Conservation (phyloP, 2,329 filamentous ascomycete species). For the Fusarium sp. region DNA sequence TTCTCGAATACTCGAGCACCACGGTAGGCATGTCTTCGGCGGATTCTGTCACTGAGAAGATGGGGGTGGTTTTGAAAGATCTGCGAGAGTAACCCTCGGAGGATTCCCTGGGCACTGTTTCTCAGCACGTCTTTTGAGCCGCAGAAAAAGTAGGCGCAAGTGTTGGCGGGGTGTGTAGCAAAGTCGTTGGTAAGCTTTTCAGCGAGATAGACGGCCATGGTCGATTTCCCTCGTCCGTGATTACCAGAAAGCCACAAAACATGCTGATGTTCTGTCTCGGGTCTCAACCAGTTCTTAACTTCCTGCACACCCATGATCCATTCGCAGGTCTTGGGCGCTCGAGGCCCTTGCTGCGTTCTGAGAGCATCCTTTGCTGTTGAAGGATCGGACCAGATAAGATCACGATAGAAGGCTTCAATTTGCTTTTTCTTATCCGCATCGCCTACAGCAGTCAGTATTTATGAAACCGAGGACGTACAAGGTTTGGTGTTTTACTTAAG, state of each 20-base stretch:
- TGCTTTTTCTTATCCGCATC: conserved; percentile 19
- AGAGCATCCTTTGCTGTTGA: conserved; percentile 23
- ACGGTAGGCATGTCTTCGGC: conserved; percentile 21
- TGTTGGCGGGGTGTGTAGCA: conserved; percentile 13
- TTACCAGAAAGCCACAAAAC: conserved; percentile 21
- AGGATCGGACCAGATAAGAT: conserved; percentile 27
- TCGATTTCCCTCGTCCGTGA: conserved; percentile 24
- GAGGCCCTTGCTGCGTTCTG: conserved; percentile 20
- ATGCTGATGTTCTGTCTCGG: conserved; percentile 5
- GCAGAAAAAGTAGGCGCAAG: conserved; percentile 28
- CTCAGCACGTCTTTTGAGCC: conserved; percentile 16
- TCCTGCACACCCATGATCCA: conserved; percentile 22
- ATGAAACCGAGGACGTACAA: no score
- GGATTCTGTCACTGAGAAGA: conserved; percentile 29
- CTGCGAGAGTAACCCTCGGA: conserved; percentile 26
- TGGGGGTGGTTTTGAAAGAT: conserved; percentile 27
- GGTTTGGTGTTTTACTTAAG: conserved; percentile 10
- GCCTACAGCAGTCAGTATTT: conserved; percentile 14
- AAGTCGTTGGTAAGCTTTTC: conserved; percentile 23
- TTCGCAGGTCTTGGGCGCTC: conserved; percentile 24
- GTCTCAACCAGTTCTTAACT: conserved; percentile 13
- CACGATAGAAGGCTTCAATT: conserved; percentile 22
- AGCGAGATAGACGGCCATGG: conserved; percentile 19
- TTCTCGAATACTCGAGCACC: conserved; percentile 25
- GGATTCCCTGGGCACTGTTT: conserved; percentile 22